These are phyloP conservation scores for Acanthamoeba healyi DNA, from an alignment of 208 protist genomes.

Conservation along the genomic window DNA sequence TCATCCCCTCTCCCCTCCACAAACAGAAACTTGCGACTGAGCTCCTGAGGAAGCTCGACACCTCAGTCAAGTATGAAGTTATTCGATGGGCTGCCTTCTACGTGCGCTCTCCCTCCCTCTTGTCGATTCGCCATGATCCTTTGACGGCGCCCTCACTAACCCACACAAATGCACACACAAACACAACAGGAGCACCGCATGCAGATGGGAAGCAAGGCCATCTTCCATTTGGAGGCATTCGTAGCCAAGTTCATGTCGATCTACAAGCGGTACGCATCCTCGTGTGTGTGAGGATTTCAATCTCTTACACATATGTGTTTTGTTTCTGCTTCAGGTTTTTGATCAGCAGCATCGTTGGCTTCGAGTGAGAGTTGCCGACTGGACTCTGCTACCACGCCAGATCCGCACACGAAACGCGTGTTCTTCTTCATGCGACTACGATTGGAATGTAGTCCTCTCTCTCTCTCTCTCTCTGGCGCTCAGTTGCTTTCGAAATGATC, in stretches of 20 bases:
- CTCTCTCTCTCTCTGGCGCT: too few relatives aligned
- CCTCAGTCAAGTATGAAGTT: slow-evolving; percentile 90
- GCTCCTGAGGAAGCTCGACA: slow-evolving; percentile 92
- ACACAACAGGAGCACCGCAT: slow-evolving; percentile 97
- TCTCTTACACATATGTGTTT: too few relatives aligned
- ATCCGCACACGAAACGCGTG: too few relatives aligned
- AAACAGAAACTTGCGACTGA: slow-evolving; percentile 89
- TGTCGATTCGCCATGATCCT: neutral
- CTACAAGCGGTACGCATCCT: slow-evolving; percentile 88
- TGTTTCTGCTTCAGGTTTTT: slow-evolving; percentile 9
- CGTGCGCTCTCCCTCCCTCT: slow-evolving; percentile 75
- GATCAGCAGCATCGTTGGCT: slow-evolving; percentile 21
- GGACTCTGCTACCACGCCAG: too few relatives aligned
- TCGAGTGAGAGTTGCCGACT: neutral
- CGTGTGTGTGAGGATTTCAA: neutral
- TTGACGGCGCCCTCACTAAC: too few relatives aligned
- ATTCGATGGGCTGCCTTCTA: slow-evolving; percentile 95
- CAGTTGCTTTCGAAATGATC: too few relatives aligned
- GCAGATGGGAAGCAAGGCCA: slow-evolving; percentile 97
- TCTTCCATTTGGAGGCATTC: slow-evolving; percentile 99
- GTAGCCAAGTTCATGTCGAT: slow-evolving; percentile 94
- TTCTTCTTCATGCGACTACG: neutral
- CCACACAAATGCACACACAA: neutral
- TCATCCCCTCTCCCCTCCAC: too few relatives aligned
- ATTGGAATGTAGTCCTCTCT: neutral